These are phyloP conservation scores for Diversispora epigaea DNA, from an alignment of 192 early-diverging fungal species.

Conservation along the genomic window DNA sequence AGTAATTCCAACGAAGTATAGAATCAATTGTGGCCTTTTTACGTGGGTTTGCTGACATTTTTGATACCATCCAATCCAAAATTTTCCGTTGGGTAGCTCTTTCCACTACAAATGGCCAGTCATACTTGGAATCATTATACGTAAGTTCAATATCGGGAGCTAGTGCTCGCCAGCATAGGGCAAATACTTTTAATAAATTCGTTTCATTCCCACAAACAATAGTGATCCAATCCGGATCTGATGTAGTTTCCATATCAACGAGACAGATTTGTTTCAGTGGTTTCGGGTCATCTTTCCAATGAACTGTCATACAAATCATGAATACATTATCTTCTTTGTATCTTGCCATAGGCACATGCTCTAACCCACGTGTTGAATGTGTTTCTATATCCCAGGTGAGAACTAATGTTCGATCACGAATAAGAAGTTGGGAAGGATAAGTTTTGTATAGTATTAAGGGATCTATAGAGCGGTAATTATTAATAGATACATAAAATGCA, in stretches of 20 bases:
- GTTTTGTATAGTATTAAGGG: background rate
- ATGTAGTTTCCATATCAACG: background rate
- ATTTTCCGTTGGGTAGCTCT: background rate
- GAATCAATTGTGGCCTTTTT: background rate
- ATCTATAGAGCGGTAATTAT: no score
- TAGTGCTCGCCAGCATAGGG: background rate
- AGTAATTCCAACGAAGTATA: background rate
- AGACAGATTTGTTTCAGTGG: background rate
- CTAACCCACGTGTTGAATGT: background rate
- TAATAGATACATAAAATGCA: no score
- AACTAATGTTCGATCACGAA: background rate
- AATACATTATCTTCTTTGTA: background rate
- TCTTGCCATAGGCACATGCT: background rate
- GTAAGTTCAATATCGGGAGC: background rate
- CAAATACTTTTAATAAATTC: background rate
- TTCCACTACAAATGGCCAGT: constrained; percentile 6
- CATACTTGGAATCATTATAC: background rate
- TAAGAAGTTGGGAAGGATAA: no score
- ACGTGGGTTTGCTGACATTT: background rate
- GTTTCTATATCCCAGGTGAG: constrained; percentile 3
- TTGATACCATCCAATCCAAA: background rate
- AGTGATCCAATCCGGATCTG: no score
- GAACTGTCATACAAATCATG: background rate
- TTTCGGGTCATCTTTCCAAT: background rate
- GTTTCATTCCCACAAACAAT: background rate